Conservation (phyloP, 2,329 filamentous ascomycete genomes). For the Talaromyces sp. region DNA sequence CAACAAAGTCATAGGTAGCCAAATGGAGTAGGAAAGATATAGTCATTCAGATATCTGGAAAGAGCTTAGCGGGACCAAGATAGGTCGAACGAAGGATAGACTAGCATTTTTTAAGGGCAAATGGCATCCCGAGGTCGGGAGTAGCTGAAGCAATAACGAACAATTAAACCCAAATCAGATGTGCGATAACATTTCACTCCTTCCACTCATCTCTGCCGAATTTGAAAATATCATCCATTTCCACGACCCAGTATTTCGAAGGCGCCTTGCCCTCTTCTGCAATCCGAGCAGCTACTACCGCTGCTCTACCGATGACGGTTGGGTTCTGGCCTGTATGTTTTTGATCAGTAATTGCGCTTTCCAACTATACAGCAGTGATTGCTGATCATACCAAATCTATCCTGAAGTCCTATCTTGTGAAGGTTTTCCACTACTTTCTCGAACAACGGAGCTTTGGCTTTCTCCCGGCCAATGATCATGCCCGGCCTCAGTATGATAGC, state of each 20-base stretch:
- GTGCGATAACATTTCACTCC: background rate
- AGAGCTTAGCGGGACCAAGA: too few relatives aligned
- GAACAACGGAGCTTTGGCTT: background rate
- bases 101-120: too few relatives aligned
- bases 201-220: conserved; percentile 6
- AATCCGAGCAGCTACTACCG: background rate
- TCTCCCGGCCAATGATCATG: conserved; percentile 5
- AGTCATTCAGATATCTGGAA: too few relatives aligned
- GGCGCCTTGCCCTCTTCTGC: background rate
- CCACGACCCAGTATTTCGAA: background rate
- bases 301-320: conserved; percentile 1
- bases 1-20: too few relatives aligned
- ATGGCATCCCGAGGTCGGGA: too few relatives aligned
- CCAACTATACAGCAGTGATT: background rate
- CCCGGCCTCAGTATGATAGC: background rate
- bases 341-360: background rate
- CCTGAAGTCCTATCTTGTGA: conserved; percentile 1
- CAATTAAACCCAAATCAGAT: too few relatives aligned
- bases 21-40: too few relatives aligned
- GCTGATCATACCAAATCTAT: background rate
- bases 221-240: background rate
- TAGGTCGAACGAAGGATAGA: too few relatives aligned
- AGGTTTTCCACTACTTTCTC: background rate
- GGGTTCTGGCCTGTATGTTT: background rate
- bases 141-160: too few relatives aligned